Base-by-base conservation (phyloP, 805 yeast species). In the Wickerhamiella lipophila region DNA sequence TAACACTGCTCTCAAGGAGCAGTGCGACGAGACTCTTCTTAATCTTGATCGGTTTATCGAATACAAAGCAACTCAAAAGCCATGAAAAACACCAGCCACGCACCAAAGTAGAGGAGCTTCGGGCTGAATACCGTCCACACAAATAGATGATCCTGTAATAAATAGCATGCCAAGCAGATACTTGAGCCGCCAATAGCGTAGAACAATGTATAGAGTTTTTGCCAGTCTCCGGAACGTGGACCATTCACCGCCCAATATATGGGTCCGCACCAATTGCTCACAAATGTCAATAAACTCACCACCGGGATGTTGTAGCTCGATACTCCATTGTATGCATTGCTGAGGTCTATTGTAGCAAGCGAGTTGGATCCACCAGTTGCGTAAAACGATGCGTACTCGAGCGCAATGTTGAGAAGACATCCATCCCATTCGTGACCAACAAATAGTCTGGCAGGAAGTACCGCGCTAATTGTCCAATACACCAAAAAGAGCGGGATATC, bases 71-170 rank as follows among this genome's bases (percentile, higher is more conserved):
- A 26, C 12, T 58, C 60, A 18, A 58, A 51, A 6, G 58, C 13
- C 9, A 52, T 46, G 43, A 60, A 62, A 1, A 29, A 29, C 6
- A 61, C 51, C 12, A 64, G 52, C 97, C 97, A 92, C 2, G 79
- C 78, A 1, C 78, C 76, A 55, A 81, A 79, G 61, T 81, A 92
- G 30, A 94, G 72, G 3, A 92, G 63, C 59, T 88, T 89, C 1
- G 98, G 98, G 46, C 95, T 83, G 67, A 92, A 92, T 6, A 92
- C 98, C 1, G 97, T 88, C 98, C 98, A 92, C 8, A 92, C 83
- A 61, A 92, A 92, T 50, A 92, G 69, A 63, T 92, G 98, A 59
- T 80, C 83, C 56, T 95, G 71, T 56, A 88, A 71, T 18, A 75
- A 69, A 46, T 73, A 72, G 62, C 97, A 92, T 12, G 96, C 81